Evolutionary conservation across 768 basidiomycete genomes (phyloP).

Genomic region (Rhodotorula diobovata): DNA sequence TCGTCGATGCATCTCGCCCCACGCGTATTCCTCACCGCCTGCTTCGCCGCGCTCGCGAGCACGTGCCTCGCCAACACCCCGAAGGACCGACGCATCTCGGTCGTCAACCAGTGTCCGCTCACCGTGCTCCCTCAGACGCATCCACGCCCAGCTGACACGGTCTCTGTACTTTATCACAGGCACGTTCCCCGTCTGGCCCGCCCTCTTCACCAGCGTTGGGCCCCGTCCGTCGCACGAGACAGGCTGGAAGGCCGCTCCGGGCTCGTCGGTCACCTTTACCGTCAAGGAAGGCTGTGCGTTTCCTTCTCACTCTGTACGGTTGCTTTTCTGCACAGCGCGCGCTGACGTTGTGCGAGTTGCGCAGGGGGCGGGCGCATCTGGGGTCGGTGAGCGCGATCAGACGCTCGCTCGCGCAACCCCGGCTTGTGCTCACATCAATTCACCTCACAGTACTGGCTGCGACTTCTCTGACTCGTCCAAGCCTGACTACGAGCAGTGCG

Average conservation of each 20-base stretch:
- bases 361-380: conserved; percentile 5
- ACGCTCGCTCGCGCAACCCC: too few species aligned
- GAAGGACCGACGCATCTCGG: not conserved
- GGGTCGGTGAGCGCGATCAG: not conserved
- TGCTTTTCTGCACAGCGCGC: too few species aligned
- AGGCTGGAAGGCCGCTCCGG: conserved; percentile 20
- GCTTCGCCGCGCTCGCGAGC: not conserved
- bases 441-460: not conserved
- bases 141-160: too few species aligned
- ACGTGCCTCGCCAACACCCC: not conserved
- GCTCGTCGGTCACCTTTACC: conserved; percentile 6
- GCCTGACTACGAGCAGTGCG: conserved; percentile 2
- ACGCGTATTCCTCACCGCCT: not conserved
- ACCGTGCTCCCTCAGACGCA: not conserved
- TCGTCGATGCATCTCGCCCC: not conserved
- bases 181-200: conserved; percentile 11
- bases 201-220: conserved; percentile 9
- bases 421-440: not conserved
- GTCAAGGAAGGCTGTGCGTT: conserved; percentile 20
- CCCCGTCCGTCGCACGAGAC: conserved; percentile 5
- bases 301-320: not conserved
- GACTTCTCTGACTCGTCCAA: conserved; percentile 9
- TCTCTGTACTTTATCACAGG: not conserved
- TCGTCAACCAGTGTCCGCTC: not conserved
- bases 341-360: not conserved